Base-by-base conservation (phyloP, 129 eudicot genomes). In the Chrysanthemum makinoi region DNA sequence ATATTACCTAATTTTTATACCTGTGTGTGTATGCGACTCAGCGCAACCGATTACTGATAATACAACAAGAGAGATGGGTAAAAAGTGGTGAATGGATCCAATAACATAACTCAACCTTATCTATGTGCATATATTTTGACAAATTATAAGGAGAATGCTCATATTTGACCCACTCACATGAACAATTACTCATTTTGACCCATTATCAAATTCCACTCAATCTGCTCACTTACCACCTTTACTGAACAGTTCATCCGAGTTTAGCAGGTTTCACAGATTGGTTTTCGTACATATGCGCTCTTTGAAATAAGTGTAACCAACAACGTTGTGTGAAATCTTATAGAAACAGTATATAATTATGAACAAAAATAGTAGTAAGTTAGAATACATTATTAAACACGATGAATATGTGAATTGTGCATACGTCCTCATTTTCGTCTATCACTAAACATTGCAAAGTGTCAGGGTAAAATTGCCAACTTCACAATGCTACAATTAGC, bases 401-500 rank as follows among this genome's bases (percentile, higher is more conserved):
- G 47, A 17, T 6, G 39, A 43, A 66, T 18, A 19, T 22, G 24
- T 12, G 55, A 44, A 19, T 12, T 68, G 28, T 22, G 8, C 49
- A 44, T 35, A 20, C 57, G 60, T 58, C 43, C 54, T 39, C 24
- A 30, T 9, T 17, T 39, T 39, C 24, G 64, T 20, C 6, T 43
- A 43, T 70, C 74, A 52, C 6, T 50, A 26, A 69, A 55, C 43
- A 52, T 53, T 4, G 59, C 20, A 20, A 20, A 59, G 28, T 22
- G 22, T 26, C 46, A 47, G 68, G 58, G 59, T 6, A 59, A 60
- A 72, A 3, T 19, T 39, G 47, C 59, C 52, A 61, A 49, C 69
- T 61, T 26, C 12, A 72, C 59, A 70, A 53, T 54, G 19, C 33
- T 17, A 53, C 33, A 16, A 26, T 53, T 53, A 53, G 64, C 63